Conservation (phyloP, 2,329 filamentous ascomycete genomes). For the Penicillium occitanis region DNA sequence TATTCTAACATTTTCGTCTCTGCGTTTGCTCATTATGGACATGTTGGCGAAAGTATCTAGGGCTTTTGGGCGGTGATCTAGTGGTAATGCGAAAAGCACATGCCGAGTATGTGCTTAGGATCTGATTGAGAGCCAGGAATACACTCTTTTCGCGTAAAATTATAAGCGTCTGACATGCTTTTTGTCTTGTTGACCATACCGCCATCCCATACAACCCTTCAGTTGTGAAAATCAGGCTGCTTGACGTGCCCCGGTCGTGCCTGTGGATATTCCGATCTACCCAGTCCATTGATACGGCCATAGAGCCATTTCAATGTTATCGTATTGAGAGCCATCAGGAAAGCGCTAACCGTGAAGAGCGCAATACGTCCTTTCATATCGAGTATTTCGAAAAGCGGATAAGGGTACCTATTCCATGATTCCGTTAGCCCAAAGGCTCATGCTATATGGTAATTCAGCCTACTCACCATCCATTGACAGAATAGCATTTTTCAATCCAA, state of each 20-base stretch:
- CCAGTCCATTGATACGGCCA: conserved; percentile 49
- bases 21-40: not conserved
- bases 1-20: not conserved
- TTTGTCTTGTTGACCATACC: too few species aligned
- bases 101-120: not conserved
- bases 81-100: not conserved
- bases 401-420: conserved; percentile 65
- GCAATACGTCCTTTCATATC: conserved; percentile 63
- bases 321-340: conserved; percentile 70
- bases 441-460: not conserved
- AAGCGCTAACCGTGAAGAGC: conserved; percentile 69
- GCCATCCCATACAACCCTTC: not conserved
- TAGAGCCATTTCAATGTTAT: conserved; percentile 69
- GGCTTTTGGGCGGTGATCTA: not conserved
- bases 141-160: not conserved
- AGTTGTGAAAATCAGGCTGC: conserved; percentile 24
- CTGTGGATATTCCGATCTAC: conserved; percentile 24
- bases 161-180: not conserved
- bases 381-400: conserved; percentile 75
- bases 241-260: conserved; percentile 34
- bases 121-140: not conserved
- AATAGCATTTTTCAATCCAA: conserved; percentile 63
- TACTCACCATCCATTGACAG: conserved; percentile 58
- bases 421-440: conserved; percentile 21
- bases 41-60: not conserved